A percentile compares a stretch with the other conserved stretches of the same genome.
These are phyloP conservation scores for Herpetomonas tarakana DNA, from an alignment of 208 protist genomes.

Conservation along the genomic window DNA sequence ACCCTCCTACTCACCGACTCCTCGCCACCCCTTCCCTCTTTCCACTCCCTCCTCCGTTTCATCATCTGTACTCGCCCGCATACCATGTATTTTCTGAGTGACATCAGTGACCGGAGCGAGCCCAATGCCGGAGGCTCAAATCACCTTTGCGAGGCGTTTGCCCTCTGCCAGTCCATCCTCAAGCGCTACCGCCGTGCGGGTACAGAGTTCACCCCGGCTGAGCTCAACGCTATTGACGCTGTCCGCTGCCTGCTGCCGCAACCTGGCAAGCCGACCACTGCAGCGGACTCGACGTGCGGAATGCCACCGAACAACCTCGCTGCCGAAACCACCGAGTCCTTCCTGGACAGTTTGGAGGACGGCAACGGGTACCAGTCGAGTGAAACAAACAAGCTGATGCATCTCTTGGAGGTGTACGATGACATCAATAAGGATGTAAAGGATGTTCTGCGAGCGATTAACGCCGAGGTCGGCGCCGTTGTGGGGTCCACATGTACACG, in stretches of 20 bases:
- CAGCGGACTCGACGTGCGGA: background rate
- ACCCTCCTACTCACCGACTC: too few species aligned
- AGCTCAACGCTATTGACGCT: conserved; percentile 46
- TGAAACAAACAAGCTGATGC: conserved; percentile 10
- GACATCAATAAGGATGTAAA: conserved; percentile 21
- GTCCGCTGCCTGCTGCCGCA: conserved; percentile 19
- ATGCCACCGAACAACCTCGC: background rate
- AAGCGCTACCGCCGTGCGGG: conserved; percentile 56
- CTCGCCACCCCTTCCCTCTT: conserved; percentile 8
- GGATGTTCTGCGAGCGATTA: conserved; percentile 36
- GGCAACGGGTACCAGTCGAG: background rate
- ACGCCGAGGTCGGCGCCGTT: conserved; percentile 26
- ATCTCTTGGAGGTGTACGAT: conserved; percentile 38
- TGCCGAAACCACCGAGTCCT: background rate
- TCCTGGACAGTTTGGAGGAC: conserved; percentile 9
- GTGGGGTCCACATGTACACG: conserved; percentile 18
- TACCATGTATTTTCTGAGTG: conserved; percentile 9
- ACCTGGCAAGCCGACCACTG: background rate
- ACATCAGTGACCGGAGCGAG: conserved; percentile 1
- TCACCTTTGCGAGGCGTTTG: conserved; percentile 67
- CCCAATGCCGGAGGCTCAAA: conserved; percentile 26
- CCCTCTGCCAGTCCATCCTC: conserved; percentile 73
- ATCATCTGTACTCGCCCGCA: too few species aligned
- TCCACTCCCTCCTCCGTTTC: too few species aligned
- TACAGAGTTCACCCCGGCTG: conserved; percentile 28